Percentiles rank a stretch among this genome's conserved stretches.
Evolutionary conservation across 2,329 filamentous ascomycete genomes (phyloP).

Genomic region (Plectosphaerella cucumerina): DNA sequence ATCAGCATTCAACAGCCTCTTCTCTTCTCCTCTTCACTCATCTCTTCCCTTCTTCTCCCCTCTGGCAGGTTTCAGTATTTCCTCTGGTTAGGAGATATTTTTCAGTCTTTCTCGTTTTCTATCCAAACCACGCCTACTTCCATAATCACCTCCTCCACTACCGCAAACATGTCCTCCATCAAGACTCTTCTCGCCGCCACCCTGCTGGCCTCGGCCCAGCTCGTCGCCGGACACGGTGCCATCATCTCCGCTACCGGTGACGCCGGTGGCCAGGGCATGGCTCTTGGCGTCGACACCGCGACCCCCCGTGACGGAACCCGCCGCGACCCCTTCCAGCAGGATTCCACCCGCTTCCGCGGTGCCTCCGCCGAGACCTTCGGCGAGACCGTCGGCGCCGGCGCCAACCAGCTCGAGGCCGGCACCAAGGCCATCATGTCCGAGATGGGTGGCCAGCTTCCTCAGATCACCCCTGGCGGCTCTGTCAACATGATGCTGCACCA

Average conservation of each 20-base stretch:
- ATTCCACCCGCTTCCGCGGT: slow-evolving; percentile 58
- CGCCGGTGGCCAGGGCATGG: slow-evolving; percentile 51
- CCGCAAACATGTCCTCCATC: slow-evolving; percentile 22
- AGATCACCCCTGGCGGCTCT: slow-evolving; percentile 52
- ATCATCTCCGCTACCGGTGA: slow-evolving; percentile 56
- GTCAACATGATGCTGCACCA: slow-evolving; percentile 63
- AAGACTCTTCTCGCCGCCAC: slow-evolving; percentile 34
- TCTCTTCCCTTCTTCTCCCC: slow-evolving; percentile 3
- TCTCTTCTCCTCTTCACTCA: slow-evolving; percentile 3
- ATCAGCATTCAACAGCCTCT: slow-evolving; percentile 3
- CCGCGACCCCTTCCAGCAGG: slow-evolving; percentile 59
- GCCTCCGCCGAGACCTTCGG: slow-evolving; percentile 47
- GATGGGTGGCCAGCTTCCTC: slow-evolving; percentile 53
- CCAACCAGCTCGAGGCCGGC: slow-evolving; percentile 53
- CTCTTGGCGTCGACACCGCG: slow-evolving; percentile 43
- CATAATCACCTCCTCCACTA: not conserved
- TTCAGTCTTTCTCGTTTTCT: not conserved
- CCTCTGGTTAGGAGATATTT: slow-evolving; percentile 4
- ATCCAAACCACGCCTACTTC: not conserved
- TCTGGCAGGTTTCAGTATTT: slow-evolving; percentile 3
- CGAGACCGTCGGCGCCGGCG: slow-evolving; percentile 53
- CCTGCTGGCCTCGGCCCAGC: slow-evolving; percentile 47
- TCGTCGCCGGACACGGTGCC: slow-evolving; percentile 57
- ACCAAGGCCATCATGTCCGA: slow-evolving; percentile 53
- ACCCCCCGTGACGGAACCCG: slow-evolving; percentile 60